Evolutionary conservation across 371 early-diverging fungal genomes (phyloP), one percentile per base, ranked within the genome.

Genomic region (Blastocladiella emersonii): DNA sequence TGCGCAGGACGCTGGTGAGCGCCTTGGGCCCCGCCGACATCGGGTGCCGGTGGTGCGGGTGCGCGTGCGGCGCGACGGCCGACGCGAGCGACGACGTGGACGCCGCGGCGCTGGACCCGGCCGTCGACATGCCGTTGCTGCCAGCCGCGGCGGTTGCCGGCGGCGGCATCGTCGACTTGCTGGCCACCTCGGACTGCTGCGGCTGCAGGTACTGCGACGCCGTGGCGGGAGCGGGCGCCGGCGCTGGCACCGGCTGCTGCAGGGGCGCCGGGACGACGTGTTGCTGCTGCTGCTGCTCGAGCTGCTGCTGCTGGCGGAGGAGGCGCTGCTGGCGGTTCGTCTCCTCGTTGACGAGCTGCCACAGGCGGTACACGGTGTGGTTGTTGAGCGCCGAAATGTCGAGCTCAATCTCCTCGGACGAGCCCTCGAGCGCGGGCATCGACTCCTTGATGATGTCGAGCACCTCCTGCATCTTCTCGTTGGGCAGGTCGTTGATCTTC

Each of bases 371-470:
- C 41, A 95, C 79, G 19, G 95, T 93, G n/a, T 66, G 73, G 65
- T 80, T 76, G 68, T 91, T 90, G 53, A 98, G 75, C 0, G 90
- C 76, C 66, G 93, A 93, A 68, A 98, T 93, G 67, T 98, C 98
- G 61, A 98, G 78, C 67, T 94, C 96, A 65, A 95, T 90, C 71
- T 92, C 94, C 35, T 91, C 92, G 66, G 88, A 79, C 76, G 79
- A 82, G 30, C 82, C 85, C 64, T 82, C 78, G 55, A 95, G 63
- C 49, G 85, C 80, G 0, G 93, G 92, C 79, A 91, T 85, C 27
- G 86, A 87, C 34, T 77, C 84, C 61, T 86, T 85, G 67, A 97
- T 94, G 51, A 97, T 90, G 63, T 79, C 78, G 44, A 93, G 83
- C 8, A 92, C 93, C 17, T 80, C 82, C 37, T 80, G 81, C 56